Base-by-base conservation (phyloP, 176 grass and related monocot species). In the Carex scoparia region DNA sequence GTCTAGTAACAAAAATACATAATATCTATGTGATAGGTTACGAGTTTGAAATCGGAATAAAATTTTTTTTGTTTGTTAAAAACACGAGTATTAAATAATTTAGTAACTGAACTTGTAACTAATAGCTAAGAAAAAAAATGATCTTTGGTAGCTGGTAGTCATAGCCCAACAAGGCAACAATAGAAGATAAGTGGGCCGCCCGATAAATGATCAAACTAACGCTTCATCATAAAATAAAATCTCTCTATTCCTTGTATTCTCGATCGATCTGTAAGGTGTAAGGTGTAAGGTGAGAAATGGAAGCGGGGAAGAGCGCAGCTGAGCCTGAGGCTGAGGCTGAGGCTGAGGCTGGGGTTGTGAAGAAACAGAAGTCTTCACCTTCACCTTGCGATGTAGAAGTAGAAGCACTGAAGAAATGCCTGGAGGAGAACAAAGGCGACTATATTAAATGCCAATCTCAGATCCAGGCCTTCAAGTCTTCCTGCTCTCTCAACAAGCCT, bases 351-450 rank as follows among this genome's bases (percentile, higher is more conserved):
- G 23, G 23, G 61, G 81, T 55, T 78, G 79, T 44, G 60, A 81
- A 87, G 42, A 85, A 83, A 80, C 23, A 23, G 23, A 23, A 23
- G 23, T 0, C 23, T 23, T 23, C 23, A 23, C 65, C 64, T 19
- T 84, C 88, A 2, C 67, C 87, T 42, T 97, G 94, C 48, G 89
- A 94, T 32, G 87, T 94, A 12, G 89, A 92, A 81, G 87, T 94
- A 12, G 89, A 92, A 81, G 94, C 89, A 9, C 83, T 93, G 27
- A 85, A 87, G 79, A 94, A 89, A 84, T 97, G 92, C 87, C 84
- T 97, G 37, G 87, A 91, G 84, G 87, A 91, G 80, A 94, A 97
- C 87, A 97, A 97, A 69, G 92, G 92, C 27, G 89, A 97, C 80
- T 86, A 86, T 54, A 32, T 74, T 69, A 97, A 94, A 84, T 97